These are phyloP conservation scores for Hyphopichia wangnamkhiaoensis DNA, from an alignment of 1,139 yeast species.

Conservation along the genomic window DNA sequence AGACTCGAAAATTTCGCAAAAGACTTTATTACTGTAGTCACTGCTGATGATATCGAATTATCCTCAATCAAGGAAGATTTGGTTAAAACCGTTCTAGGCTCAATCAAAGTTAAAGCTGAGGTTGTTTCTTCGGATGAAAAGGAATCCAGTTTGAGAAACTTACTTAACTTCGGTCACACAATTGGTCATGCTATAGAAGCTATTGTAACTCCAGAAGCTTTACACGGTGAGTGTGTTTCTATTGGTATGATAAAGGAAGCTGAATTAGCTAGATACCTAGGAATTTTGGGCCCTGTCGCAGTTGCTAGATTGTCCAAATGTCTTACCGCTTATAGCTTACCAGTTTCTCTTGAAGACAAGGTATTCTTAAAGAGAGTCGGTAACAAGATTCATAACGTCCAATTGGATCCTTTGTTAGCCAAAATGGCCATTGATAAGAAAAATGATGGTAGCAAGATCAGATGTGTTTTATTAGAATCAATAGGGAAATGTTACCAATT, in stretches of 20 bases:
- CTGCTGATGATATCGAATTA: constrained; percentile 51
- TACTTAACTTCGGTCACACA: constrained; percentile 94
- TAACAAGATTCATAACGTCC: constrained; percentile 58
- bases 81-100: constrained; percentile 77
- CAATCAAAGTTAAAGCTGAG: constrained; percentile 87
- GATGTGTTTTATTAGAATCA: constrained; percentile 76
- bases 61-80: constrained; percentile 70
- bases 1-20: constrained; percentile 79
- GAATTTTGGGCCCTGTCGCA: constrained; percentile 86
- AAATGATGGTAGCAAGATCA: constrained; percentile 89
- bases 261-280: constrained; percentile 86
- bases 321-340: constrained; percentile 81
- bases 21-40: constrained; percentile 62
- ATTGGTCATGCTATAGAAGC: constrained; percentile 99
- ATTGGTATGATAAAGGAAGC: constrained; percentile 95
- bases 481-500: constrained; percentile 90
- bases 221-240: constrained; percentile 97
- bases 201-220: constrained; percentile 88
- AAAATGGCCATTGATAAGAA: constrained; percentile 97
- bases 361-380: constrained; percentile 66
- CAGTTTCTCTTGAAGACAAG: constrained; percentile 75
- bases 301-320: constrained; percentile 89
- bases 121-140: constrained; percentile 95
- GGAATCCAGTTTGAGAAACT: constrained; percentile 90
- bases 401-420: constrained; percentile 67